These are phyloP conservation scores for Gaeumannomyces tritici DNA, from an alignment of 2,329 filamentous ascomycete species.

Conservation along the genomic window DNA sequence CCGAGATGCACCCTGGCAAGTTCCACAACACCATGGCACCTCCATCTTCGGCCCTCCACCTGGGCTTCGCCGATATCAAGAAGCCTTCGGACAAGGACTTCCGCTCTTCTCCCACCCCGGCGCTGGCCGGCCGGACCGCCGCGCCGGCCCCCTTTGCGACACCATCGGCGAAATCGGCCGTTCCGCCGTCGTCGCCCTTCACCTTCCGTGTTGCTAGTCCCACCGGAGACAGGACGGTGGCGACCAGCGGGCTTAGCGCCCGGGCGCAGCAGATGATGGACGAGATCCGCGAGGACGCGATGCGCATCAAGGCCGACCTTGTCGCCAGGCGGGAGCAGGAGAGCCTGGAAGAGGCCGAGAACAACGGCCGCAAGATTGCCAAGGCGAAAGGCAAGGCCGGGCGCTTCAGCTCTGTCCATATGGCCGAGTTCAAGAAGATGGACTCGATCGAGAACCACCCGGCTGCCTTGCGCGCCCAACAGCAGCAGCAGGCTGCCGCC, in stretches of 20 bases:
- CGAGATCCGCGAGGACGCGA: constrained; percentile 63
- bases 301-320: constrained; percentile 61
- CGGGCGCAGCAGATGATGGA: constrained; percentile 53
- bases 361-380: constrained; percentile 60
- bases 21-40: constrained; percentile 67
- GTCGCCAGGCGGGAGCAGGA: constrained; percentile 50
- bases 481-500: constrained; percentile 19
- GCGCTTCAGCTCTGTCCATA: constrained; percentile 78
- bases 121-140: not conserved
- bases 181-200: constrained; percentile 48
- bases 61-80: constrained; percentile 74
- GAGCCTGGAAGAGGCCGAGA: constrained; percentile 30
- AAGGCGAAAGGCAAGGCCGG: constrained; percentile 67
- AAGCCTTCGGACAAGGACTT: not conserved
- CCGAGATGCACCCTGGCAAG: constrained; percentile 89
- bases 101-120: constrained; percentile 1
- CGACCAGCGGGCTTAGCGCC: constrained; percentile 46
- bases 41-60: constrained; percentile 67
- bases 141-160: not conserved
- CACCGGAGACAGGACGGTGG: constrained; percentile 4
- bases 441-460: constrained; percentile 85
- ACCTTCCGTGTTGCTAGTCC: constrained; percentile 53
- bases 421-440: constrained; percentile 93
- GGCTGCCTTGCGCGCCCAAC: constrained; percentile 61
- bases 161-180: constrained; percentile 43